Base-by-base conservation (phyloP, 2,329 filamentous ascomycete species). In the Trichoderma semiorbis region DNA sequence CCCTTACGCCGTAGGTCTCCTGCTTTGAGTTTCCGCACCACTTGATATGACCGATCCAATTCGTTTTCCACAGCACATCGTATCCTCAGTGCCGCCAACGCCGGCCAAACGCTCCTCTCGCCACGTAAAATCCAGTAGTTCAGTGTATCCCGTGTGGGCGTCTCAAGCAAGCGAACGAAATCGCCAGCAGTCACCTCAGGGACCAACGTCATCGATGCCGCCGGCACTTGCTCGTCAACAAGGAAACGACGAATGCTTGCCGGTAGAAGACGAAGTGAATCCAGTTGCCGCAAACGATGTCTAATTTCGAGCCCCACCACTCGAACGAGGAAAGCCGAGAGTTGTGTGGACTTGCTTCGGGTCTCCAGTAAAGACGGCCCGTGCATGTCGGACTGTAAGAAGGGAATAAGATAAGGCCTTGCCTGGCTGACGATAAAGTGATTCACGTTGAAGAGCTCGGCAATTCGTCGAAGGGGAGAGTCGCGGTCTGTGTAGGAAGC, bases 371-470 rank as follows among this genome's bases (percentile, higher is more conserved):
- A 87, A 75, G 89, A 88, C 0, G 93, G 91, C 5, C 92, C 91
- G 80, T 95, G 92, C 83, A 95, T 90, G 75, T 95, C 93, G 60
- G 91, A 92, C 73, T 92, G 90, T 6, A 97, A 85, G 77, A 97
- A 96, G 0, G 95, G 95, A 32, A 95, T 91, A 18, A 97, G 85
- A 80, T 97, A 97, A 0, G 95, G 95, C 3, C 95, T 88, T 1
- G 95, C 94, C 83, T 98, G 95, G 75, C 93, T 96, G 75, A 98
- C 90, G 74, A 98, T 94, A 82, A 97, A 98, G 83, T 98, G 95
- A 79, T 97, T 97, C 68, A 97, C 93, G 79, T 97, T 97, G 86
- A 96, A 96, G 12, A 95, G 88, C 81, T 95, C 92, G 7, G 92
- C 89, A 34, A 96, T 90, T 50, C 93, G 89, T 69, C 89, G 86